Base-by-base conservation (phyloP, 257 asterid genomes). In the Nemophila menziesii region DNA sequence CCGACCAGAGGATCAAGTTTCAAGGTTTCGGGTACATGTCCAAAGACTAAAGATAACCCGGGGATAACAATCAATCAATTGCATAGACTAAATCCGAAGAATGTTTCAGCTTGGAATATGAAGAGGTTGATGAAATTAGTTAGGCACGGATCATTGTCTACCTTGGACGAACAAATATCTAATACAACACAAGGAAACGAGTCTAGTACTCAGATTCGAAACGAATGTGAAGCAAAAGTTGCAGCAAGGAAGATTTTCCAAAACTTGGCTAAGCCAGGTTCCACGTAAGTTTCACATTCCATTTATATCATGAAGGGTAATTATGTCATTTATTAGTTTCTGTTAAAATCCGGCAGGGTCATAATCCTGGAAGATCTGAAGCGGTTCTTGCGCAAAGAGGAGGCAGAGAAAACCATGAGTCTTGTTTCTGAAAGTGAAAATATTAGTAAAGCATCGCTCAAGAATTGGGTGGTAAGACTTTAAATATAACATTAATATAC, bases 41-140 rank as follows among this genome's bases (percentile, higher is more conserved):
- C 56, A 5, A 73, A 48, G 49, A 57, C 49, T 46, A 72, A 43
- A 46, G 79, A 73, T 4, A 83, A 80, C 3, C 71, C 50, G 22
- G 73, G 71, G 4, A 79, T 90, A 54, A 51, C 86, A 0, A 81
- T 90, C 17, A 82, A 79, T 27, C 60, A 74, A 44, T 46, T 90
- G 75, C 93, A 85, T 23, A 81, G 62, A 49, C 21, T 90, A 48
- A 90, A 85, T 54, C 70, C 71, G 4, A 76, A 74, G 72, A 90
- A 90, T 38, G 61, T 90, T 0, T 85, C 96, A 0, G 96, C 98
- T 8, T 90, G 98, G 98, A 81, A 68, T 43, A 90, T 90, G 96
- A 85, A 85, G 77, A 90, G 96, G 56, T 20, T 90, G 75, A 71
- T 81, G 39, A 85, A 77, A 14, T 64, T 67, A 3, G 94, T 79